Conservation (phyloP, 495 filamentous ascomycete genomes). For the Penicillium waksmanii region DNA sequence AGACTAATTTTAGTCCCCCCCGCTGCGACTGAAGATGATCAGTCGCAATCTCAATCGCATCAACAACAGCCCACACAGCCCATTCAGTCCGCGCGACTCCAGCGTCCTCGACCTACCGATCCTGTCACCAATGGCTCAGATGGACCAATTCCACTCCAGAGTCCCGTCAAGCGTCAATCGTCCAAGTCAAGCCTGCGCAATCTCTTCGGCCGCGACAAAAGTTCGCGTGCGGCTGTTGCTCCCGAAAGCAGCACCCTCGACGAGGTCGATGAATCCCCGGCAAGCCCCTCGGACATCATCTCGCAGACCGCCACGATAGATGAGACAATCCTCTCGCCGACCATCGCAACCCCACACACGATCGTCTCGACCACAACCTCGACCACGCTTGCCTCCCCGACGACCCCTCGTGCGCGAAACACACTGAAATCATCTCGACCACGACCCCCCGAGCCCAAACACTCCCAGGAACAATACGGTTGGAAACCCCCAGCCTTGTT, state of each 20-base stretch:
- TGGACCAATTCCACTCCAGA: conserved; percentile 40
- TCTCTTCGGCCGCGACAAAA: conserved; percentile 46
- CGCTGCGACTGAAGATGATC: conserved; percentile 15
- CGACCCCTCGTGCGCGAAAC: conserved; percentile 25
- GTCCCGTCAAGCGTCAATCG: conserved; percentile 39
- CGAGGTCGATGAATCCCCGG: conserved; percentile 39
- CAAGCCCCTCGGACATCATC: conserved; percentile 2
- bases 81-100: conserved; percentile 21
- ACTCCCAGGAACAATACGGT: conserved; percentile 35
- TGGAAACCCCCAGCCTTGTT: conserved; percentile 87
- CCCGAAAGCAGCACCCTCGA: conserved; percentile 35
- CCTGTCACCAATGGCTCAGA: conserved; percentile 32
- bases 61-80: conserved; percentile 9
- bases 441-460: conserved; percentile 26
- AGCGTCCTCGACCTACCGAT: conserved; percentile 45
- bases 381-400: conserved; percentile 28
- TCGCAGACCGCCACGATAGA: conserved; percentile 17
- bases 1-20: conserved; percentile 48
- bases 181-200: conserved; percentile 47
- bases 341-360: conserved; percentile 33
- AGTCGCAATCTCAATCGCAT: background rate
- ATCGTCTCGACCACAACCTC: conserved; percentile 24
- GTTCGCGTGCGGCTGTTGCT: conserved; percentile 22
- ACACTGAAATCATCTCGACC: conserved; percentile 28
- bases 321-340: conserved; percentile 33